A percentile compares a stretch with the other conserved stretches of the same genome.
Evolutionary conservation across 2,329 filamentous ascomycete genomes (phyloP).

Genomic region (Xylariaceae sp.): DNA sequence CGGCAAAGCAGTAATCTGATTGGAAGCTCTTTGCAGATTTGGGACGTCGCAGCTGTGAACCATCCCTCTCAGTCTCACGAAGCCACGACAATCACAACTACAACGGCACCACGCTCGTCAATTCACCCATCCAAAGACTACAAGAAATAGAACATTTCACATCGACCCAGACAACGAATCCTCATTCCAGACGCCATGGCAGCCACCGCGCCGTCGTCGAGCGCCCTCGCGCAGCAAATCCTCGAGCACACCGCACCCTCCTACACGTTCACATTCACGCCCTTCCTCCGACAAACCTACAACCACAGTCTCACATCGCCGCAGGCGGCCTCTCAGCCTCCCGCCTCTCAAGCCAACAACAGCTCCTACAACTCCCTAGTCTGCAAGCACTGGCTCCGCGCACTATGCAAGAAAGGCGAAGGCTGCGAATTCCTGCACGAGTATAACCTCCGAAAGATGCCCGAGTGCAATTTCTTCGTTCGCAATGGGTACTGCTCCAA

Average conservation of each 20-base stretch:
- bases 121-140: too few relatives aligned
- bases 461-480: slow-evolving; percentile 95
- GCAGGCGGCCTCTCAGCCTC: slow-evolving; percentile 43
- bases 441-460: slow-evolving; percentile 97
- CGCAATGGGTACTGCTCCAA: slow-evolving; percentile 93
- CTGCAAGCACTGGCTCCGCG: slow-evolving; percentile 98
- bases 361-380: slow-evolving; percentile 75
- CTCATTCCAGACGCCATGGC: slow-evolving; percentile 5
- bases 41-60: too few relatives aligned
- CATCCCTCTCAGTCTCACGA: too few relatives aligned
- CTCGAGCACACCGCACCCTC: slow-evolving; percentile 52
- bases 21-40: too few relatives aligned
- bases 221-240: slow-evolving; percentile 42
- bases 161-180: too few relatives aligned
- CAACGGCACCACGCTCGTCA: too few relatives aligned
- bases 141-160: too few relatives aligned
- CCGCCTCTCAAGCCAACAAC: background rate
- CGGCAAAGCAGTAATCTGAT: too few relatives aligned
- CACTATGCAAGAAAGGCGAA: slow-evolving; percentile 95
- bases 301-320: slow-evolving; percentile 79
- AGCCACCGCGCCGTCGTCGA: slow-evolving; percentile 25
- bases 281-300: slow-evolving; percentile 79
- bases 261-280: slow-evolving; percentile 78
- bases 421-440: slow-evolving; percentile 97
- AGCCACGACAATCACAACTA: too few relatives aligned